These are phyloP conservation scores for Oldenlandia corymbosa DNA, from an alignment of 257 asterid genomes.

Conservation along the genomic window DNA sequence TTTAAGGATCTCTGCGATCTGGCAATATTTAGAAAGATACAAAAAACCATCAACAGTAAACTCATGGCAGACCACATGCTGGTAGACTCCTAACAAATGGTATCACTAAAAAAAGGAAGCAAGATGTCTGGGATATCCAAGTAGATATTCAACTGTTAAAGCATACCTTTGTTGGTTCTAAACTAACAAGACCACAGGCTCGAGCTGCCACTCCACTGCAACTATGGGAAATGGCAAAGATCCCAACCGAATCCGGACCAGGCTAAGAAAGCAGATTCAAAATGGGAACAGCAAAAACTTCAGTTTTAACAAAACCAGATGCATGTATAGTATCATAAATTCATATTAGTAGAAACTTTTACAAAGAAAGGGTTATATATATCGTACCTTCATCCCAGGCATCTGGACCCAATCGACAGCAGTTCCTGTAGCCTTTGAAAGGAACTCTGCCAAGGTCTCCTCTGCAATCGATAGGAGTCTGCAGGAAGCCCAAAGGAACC, in stretches of 20 bases:
- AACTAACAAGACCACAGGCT: slow-evolving; percentile 98
- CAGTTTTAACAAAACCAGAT: slow-evolving; percentile 8
- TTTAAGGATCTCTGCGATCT: slow-evolving; percentile 98
- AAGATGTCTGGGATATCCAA: not conserved
- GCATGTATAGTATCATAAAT: not conserved
- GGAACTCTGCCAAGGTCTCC: slow-evolving; percentile 99
- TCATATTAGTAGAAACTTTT: not conserved
- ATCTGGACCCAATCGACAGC: slow-evolving; percentile 99
- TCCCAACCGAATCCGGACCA: slow-evolving; percentile 99
- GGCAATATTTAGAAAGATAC: slow-evolving; percentile 11
- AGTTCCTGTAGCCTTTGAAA: slow-evolving; percentile 99
- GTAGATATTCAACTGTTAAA: not conserved
- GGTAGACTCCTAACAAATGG: not conserved
- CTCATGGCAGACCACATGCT: not conserved
- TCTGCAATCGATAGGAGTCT: slow-evolving; percentile 97
- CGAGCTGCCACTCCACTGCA: slow-evolving; percentile 98
- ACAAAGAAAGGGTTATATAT: slow-evolving; percentile 2
- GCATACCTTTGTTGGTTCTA: slow-evolving; percentile 86
- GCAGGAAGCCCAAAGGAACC: slow-evolving; percentile 19
- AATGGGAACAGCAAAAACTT: slow-evolving; percentile 2
- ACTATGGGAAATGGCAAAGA: slow-evolving; percentile 92
- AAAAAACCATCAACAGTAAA: not conserved
- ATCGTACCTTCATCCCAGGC: slow-evolving; percentile 99
- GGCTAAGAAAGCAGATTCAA: slow-evolving; percentile 51
- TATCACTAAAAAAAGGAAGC: not conserved